These are phyloP conservation scores for Colletotrichum kahawae DNA, from an alignment of 2,329 filamentous ascomycete genomes.

Conservation along the genomic window DNA sequence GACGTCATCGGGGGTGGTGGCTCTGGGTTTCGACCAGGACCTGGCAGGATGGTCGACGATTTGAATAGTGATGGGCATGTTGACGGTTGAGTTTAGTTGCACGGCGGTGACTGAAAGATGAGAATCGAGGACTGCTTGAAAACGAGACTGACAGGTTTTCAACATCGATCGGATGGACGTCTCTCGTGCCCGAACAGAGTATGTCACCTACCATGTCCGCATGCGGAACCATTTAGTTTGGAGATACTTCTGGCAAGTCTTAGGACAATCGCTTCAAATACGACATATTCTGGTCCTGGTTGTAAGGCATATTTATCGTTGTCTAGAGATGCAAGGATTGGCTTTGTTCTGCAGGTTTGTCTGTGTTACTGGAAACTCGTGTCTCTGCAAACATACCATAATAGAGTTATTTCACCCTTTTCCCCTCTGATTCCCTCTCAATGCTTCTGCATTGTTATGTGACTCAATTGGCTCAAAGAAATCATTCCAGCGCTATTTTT, in stretches of 20 bases:
- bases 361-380: background rate
- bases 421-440: no score
- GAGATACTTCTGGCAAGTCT: background rate
- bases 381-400: background rate
- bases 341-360: background rate
- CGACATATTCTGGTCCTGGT: fast-evolving
- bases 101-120: fast-evolving
- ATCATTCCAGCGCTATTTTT: fast-evolving
- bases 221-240: background rate
- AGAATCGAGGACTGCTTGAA: background rate
- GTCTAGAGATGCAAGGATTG: background rate
- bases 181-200: background rate
- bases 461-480: background rate
- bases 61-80: background rate
- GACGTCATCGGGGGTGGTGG: background rate
- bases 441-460: no score
- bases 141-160: background rate
- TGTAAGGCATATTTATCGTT: background rate
- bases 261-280: background rate
- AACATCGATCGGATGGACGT: background rate
- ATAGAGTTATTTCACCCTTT: background rate
- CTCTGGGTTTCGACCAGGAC: background rate
- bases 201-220: fast-evolving
- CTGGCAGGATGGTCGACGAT: background rate
- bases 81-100: background rate